A percentile compares a stretch with the other conserved stretches of the same genome.
Evolutionary conservation across 192 early-diverging fungal species (phyloP).

Genomic region (Physocladia obscura): DNA sequence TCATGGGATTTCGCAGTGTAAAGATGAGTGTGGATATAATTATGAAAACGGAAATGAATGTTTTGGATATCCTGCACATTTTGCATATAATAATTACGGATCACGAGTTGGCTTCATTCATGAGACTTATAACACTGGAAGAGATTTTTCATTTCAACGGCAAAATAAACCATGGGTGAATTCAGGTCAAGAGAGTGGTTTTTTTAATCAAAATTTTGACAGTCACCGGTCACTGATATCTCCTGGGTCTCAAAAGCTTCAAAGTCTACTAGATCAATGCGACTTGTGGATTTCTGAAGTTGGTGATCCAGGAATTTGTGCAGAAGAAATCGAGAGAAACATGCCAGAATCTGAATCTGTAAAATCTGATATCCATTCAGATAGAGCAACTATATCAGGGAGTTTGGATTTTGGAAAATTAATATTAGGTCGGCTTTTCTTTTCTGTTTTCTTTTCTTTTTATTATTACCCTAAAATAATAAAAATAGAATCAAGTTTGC

Average conservation of each 20-base stretch:
- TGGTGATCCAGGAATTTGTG: background rate
- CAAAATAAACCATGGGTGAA: background rate
- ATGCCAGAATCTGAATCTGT: background rate
- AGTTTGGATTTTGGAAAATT: background rate
- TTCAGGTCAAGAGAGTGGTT: background rate
- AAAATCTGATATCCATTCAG: background rate
- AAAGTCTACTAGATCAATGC: slow-evolving; percentile 15
- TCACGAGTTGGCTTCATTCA: too few relatives aligned
- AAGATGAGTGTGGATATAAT: too few relatives aligned
- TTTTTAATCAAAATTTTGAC: too few relatives aligned
- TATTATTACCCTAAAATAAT: background rate
- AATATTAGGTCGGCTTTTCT: too few relatives aligned
- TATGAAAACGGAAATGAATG: background rate
- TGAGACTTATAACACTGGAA: too few relatives aligned
- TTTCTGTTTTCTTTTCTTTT: too few relatives aligned
- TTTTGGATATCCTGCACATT: background rate
- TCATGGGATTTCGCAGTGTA: slow-evolving; percentile 3
- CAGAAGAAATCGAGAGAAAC: background rate
- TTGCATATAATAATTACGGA: background rate
- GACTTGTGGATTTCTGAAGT: slow-evolving; percentile 10
- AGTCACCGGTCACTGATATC: too few relatives aligned
- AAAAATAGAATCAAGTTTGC: background rate
- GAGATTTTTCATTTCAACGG: too few relatives aligned
- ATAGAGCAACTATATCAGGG: background rate
- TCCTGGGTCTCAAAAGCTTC: slow-evolving; percentile 8